phyloP scores from a whole-genome alignment of 768 basidiomycete genomes.

The Suillus subluteus region DNA sequence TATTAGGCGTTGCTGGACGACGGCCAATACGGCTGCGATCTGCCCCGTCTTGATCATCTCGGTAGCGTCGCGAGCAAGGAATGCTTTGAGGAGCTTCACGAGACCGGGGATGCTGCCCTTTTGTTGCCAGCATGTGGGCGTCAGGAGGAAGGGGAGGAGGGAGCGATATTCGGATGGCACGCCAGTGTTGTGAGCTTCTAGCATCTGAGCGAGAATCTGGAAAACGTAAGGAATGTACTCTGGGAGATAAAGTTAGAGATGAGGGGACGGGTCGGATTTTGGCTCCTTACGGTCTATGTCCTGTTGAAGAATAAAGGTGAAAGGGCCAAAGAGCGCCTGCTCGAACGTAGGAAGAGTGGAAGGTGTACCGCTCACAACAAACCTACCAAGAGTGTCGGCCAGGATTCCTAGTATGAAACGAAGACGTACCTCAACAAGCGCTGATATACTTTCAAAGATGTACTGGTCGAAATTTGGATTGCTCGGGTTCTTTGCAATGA shows the following conservation, averaged over 20 bases:
- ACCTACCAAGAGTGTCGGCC: constrained; percentile 47
- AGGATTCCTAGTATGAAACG: constrained; percentile 5
- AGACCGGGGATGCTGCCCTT: constrained; percentile 95
- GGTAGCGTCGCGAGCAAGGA: constrained; percentile 69
- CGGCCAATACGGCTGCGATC: constrained; percentile 77
- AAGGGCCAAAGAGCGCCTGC: constrained; percentile 79
- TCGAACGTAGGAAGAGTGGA: constrained; percentile 77
- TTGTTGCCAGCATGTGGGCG: constrained; percentile 87
- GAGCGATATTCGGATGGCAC: constrained; percentile 79
- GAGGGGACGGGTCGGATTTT: neutral
- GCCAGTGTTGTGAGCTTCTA: constrained; percentile 70
- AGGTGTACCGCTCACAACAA: constrained; percentile 75
- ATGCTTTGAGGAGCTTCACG: constrained; percentile 85
- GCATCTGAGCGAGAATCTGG: constrained; percentile 95
- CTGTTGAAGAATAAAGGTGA: constrained; percentile 85
- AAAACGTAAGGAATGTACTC: constrained; percentile 98
- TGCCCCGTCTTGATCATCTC: constrained; percentile 75
- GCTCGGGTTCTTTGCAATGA: constrained; percentile 93
- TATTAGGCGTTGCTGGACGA: constrained; percentile 88
- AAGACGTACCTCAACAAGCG: constrained; percentile 75
- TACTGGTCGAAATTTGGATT: constrained; percentile 99
- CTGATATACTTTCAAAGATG: constrained; percentile 96
- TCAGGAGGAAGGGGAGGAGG: constrained; percentile 82
- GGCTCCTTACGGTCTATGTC: constrained; percentile 83
- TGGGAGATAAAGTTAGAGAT: constrained; percentile 32